Evolutionary conservation across 2,329 filamentous ascomycete genomes (phyloP).

Genomic region (Hymenoscyphus linearis): DNA sequence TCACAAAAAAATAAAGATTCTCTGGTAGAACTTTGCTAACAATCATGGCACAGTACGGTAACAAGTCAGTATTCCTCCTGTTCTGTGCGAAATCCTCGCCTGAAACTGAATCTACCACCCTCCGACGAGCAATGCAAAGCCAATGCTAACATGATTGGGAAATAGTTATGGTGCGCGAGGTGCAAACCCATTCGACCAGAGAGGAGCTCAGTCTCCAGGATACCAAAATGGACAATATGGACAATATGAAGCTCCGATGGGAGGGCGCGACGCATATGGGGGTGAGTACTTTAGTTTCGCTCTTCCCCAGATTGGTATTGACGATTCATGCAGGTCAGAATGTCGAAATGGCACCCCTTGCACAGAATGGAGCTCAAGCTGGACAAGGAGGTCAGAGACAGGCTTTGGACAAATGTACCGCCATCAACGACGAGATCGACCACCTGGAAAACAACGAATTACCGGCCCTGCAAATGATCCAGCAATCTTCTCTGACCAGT

Average conservation of each 20-base stretch:
- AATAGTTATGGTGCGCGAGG: conserved; percentile 49
- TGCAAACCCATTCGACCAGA: conserved; percentile 55
- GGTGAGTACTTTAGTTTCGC: conserved; percentile 27
- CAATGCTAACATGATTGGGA: conserved; percentile 1
- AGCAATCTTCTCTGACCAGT: conserved; percentile 63
- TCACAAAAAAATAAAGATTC: conserved; percentile 15
- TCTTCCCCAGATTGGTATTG: not conserved
- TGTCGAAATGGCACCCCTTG: conserved; percentile 65
- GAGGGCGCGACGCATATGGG: conserved; percentile 36
- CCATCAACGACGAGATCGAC: conserved; percentile 73
- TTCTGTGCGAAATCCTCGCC: not conserved
- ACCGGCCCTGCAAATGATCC: conserved; percentile 61
- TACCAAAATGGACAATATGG: conserved; percentile 32
- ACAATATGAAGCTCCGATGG: conserved; percentile 35
- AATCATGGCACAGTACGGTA: conserved; percentile 29
- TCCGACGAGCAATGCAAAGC: not conserved
- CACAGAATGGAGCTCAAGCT: conserved; percentile 41
- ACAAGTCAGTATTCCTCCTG: conserved; percentile 23
- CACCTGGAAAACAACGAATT: conserved; percentile 64
- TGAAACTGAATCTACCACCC: not conserved
- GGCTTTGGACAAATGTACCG: conserved; percentile 78
- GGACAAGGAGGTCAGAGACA: conserved; percentile 60
- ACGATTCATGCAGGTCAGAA: conserved; percentile 24
- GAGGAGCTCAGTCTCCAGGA: conserved; percentile 32
- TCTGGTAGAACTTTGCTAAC: conserved; percentile 27